A percentile compares a stretch with the other conserved stretches of the same genome.
phyloP scores from a whole-genome alignment of 2,329 filamentous ascomycete species.

The Fusarium buxicola region DNA sequence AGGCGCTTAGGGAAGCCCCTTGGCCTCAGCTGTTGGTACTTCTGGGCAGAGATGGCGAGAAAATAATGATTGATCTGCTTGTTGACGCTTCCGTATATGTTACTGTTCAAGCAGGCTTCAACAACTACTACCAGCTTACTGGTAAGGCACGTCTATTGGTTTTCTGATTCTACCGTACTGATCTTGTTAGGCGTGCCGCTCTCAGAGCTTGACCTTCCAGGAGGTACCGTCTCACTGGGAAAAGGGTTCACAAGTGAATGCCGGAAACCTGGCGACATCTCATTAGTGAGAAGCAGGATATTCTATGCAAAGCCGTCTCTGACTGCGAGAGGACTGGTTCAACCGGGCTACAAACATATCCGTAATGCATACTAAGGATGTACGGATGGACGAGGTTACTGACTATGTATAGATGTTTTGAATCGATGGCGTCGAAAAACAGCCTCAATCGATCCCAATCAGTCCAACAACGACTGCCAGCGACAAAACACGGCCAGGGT shows the following conservation, averaged over 20 bases:
- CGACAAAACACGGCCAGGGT: conserved; percentile 72
- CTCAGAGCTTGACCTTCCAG: conserved; percentile 56
- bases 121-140: conserved; percentile 82
- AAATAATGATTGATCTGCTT: conserved; percentile 81
- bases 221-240: conserved; percentile 14
- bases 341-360: conserved; percentile 82
- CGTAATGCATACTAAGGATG: conserved; percentile 66
- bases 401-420: conserved; percentile 73
- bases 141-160: conserved; percentile 61
- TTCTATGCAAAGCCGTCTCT: conserved; percentile 83
- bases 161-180: background rate
- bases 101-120: conserved; percentile 66
- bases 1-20: conserved; percentile 72
- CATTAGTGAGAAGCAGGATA: conserved; percentile 84
- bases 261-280: conserved; percentile 68
- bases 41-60: conserved; percentile 79
- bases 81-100: conserved; percentile 82
- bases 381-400: conserved; percentile 3
- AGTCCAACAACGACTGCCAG: conserved; percentile 27
- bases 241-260: background rate
- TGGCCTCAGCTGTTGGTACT: conserved; percentile 83
- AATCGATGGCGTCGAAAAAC: conserved; percentile 69
- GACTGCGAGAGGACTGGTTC: conserved; percentile 74
- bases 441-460: background rate
- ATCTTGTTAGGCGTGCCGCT: conserved; percentile 61